A percentile compares a stretch with the other conserved stretches of the same genome.
phyloP scores from a whole-genome alignment of 2,329 filamentous ascomycete species.

The Colletotrichum tropicale region DNA sequence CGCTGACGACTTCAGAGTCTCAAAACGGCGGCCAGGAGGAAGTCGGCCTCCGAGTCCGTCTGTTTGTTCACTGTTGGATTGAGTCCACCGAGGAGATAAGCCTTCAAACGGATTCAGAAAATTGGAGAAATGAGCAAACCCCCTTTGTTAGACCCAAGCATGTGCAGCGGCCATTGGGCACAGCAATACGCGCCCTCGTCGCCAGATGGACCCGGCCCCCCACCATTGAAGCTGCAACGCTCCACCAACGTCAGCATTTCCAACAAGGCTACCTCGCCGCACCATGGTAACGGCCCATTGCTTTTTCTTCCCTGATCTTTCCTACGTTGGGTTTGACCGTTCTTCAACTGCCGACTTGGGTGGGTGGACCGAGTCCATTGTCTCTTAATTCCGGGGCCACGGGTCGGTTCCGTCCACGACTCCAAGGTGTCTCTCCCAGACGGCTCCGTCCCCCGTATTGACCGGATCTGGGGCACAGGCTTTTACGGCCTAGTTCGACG shows the following conservation, averaged over 20 bases:
- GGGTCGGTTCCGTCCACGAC: not conserved
- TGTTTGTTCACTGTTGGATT: not conserved
- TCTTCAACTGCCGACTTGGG: not conserved
- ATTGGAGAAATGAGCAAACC: not conserved
- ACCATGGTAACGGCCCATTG: not conserved
- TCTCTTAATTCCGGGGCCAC: not conserved
- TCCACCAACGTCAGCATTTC: not conserved
- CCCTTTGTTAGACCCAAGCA: not conserved
- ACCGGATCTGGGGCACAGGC: not conserved
- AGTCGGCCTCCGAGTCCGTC: not conserved
- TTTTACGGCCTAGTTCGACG: not conserved
- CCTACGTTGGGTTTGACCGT: not conserved
- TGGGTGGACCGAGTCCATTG: not conserved
- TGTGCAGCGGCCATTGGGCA: not conserved
- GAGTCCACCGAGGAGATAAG: not conserved
- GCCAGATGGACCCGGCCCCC: not conserved
- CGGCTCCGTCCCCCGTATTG: not conserved
- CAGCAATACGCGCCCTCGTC: not conserved
- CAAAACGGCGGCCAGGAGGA: not conserved
- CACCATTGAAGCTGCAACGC: not conserved
- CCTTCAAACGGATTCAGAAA: not conserved
- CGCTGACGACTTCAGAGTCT: not conserved
- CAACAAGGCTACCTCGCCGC: not conserved
- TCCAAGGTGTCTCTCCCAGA: not conserved
- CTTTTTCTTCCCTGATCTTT: not conserved